phyloP scores from a whole-genome alignment of 352 stramenopile species.

The Globisporangium viniferum region DNA sequence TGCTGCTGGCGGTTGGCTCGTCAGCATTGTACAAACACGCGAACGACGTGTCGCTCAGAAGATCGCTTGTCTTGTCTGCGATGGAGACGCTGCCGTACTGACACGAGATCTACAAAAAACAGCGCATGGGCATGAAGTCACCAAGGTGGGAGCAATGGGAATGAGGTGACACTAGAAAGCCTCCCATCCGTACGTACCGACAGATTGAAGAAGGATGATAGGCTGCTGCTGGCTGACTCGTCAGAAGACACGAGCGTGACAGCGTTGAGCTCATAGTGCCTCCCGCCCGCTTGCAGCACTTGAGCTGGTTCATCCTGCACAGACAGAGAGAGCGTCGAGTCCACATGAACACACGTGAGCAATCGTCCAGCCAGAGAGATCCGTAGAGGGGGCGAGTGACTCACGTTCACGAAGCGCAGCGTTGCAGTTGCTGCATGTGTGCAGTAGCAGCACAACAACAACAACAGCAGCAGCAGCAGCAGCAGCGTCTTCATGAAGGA shows the following conservation, averaged over 20 bases:
- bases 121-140: background rate
- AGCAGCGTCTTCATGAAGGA: background rate
- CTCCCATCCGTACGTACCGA: slow-evolving; percentile 5
- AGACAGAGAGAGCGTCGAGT: background rate
- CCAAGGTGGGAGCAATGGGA: background rate
- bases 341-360: background rate
- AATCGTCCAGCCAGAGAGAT: background rate
- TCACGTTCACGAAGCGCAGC: slow-evolving; percentile 22
- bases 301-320: background rate
- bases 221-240: background rate
- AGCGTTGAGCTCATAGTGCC: background rate
- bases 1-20: background rate
- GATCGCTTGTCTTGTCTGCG: slow-evolving; percentile 2
- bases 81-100: slow-evolving; percentile 23
- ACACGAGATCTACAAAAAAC: slow-evolving; percentile 17
- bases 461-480: slow-evolving; percentile 4
- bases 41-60: slow-evolving; percentile 25
- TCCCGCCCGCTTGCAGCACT: background rate
- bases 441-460: background rate
- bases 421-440: background rate
- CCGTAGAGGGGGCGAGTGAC: background rate
- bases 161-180: slow-evolving; percentile 1
- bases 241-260: background rate
- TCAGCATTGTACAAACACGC: slow-evolving; percentile 5
- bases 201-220: background rate